Evolutionary conservation across 768 basidiomycete species (phyloP).

Genomic region (Lenzites betulinus): DNA sequence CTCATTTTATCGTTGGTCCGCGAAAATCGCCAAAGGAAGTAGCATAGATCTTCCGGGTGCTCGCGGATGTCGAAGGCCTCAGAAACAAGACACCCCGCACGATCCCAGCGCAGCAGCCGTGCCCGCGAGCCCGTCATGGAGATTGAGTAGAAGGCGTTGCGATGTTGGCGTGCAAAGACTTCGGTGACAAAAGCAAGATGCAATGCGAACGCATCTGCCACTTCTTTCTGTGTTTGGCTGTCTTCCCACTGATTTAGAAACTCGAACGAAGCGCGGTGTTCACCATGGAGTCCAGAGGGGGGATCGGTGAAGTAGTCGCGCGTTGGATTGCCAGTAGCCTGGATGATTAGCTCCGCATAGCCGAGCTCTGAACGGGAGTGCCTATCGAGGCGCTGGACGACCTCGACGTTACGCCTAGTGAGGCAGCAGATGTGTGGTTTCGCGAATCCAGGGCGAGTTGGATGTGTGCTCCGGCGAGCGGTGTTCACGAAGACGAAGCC

Average conservation of each 20-base stretch:
- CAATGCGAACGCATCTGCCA: neutral
- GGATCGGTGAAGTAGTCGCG: slow-evolving; percentile 17
- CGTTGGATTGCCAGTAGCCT: neutral
- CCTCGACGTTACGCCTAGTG: neutral
- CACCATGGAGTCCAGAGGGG: neutral
- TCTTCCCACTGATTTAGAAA: neutral
- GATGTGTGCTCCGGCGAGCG: neutral
- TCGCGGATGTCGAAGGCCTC: slow-evolving; percentile 29
- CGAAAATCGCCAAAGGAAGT: slow-evolving; percentile 36
- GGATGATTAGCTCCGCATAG: slow-evolving; percentile 17
- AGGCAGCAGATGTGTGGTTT: slow-evolving; percentile 15
- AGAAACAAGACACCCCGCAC: slow-evolving; percentile 36
- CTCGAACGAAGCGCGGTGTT: neutral
- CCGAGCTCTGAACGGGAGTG: neutral
- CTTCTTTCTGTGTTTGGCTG: neutral
- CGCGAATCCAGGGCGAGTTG: neutral
- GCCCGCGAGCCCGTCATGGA: slow-evolving; percentile 29
- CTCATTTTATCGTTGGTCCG: slow-evolving; percentile 16
- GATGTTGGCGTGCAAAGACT: slow-evolving; percentile 31
- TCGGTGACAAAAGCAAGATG: slow-evolving; percentile 2
- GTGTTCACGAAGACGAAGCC: slow-evolving; percentile 5
- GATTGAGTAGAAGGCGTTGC: slow-evolving; percentile 32
- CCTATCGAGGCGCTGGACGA: neutral
- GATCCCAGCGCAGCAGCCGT: slow-evolving; percentile 37
- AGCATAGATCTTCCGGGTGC: slow-evolving; percentile 24